Percentiles rank a stretch among this genome's conserved stretches.
These are phyloP conservation scores for Scutellaria galericulata DNA, from an alignment of 257 asterid genomes.

Conservation along the genomic window DNA sequence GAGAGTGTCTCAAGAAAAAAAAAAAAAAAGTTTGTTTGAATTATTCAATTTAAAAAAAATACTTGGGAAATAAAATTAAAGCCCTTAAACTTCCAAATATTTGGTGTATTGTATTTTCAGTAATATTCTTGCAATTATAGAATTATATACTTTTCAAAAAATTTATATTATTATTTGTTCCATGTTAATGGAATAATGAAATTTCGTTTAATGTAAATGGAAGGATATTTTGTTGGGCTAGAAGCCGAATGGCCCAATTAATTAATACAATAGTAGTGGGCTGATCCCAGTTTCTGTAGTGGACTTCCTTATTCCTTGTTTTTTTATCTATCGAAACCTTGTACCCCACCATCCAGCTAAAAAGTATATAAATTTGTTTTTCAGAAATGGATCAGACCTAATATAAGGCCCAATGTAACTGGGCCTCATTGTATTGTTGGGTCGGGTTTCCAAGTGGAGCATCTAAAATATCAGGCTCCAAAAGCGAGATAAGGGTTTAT, in stretches of 20 bases:
- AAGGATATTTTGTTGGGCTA: not conserved
- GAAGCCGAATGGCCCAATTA: not conserved
- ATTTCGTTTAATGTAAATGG: not conserved
- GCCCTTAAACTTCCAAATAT: too few relatives aligned
- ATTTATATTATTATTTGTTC: not conserved
- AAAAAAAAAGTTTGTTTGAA: too few relatives aligned
- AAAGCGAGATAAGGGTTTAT: not conserved
- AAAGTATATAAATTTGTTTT: not conserved
- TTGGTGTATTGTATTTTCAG: too few relatives aligned
- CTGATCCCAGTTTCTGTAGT: not conserved
- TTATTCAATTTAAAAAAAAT: too few relatives aligned
- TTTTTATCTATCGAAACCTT: too few relatives aligned
- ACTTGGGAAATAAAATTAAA: too few relatives aligned
- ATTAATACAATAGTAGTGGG: not conserved
- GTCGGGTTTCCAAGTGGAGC: not conserved
- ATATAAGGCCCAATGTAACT: not conserved
- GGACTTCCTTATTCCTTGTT: not conserved
- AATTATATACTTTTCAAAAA: too few relatives aligned
- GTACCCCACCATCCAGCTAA: slow-evolving; percentile 31
- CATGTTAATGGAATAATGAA: too few relatives aligned
- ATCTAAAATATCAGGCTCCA: not conserved
- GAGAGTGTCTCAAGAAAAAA: too few relatives aligned
- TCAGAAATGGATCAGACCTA: not conserved
- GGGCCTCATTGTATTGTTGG: slow-evolving; percentile 10
- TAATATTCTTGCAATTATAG: too few relatives aligned